Percentiles rank a stretch among this genome's conserved stretches.
Evolutionary conservation across 768 basidiomycete genomes (phyloP).

Genomic region (Boletus speciosus): DNA sequence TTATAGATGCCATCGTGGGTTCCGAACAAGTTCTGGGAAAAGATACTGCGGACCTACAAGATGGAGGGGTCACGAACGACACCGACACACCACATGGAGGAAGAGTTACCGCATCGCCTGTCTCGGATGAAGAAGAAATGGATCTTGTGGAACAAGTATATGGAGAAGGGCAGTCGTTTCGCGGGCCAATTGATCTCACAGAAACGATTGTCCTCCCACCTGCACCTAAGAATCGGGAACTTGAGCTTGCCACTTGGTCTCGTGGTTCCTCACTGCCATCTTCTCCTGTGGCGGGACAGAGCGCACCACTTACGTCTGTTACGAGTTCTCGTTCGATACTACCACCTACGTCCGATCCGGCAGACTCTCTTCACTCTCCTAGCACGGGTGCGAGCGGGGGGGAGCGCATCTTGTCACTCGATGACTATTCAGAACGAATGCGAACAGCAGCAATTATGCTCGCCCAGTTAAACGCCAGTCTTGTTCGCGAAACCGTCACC

Average conservation of each 20-base stretch:
- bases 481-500: conserved; percentile 52
- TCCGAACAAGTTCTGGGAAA: conserved; percentile 33
- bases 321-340: conserved; percentile 5
- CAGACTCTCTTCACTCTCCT: conserved; percentile 6
- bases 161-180: conserved; percentile 70
- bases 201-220: conserved; percentile 82
- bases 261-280: conserved; percentile 45
- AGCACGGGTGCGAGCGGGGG: neutral
- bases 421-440: conserved; percentile 99
- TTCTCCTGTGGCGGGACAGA: conserved; percentile 43
- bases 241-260: conserved; percentile 86
- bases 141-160: conserved; percentile 97
- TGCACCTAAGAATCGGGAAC: conserved; percentile 81
- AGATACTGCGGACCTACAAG: conserved; percentile 25
- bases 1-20: conserved; percentile 23
- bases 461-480: conserved; percentile 86
- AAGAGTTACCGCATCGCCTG: conserved; percentile 17
- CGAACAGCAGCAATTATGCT: conserved; percentile 98
- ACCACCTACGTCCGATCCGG: neutral
- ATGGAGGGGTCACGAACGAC: conserved; percentile 8
- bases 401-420: conserved; percentile 63
- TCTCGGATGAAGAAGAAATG: conserved; percentile 76
- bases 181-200: conserved; percentile 72
- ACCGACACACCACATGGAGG: conserved; percentile 20
- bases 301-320: conserved; percentile 19